Evolutionary conservation across 148 eudicot genomes (phyloP), one percentile per base, ranked within the genome.

Genomic region (Amaranthus cruentus): DNA sequence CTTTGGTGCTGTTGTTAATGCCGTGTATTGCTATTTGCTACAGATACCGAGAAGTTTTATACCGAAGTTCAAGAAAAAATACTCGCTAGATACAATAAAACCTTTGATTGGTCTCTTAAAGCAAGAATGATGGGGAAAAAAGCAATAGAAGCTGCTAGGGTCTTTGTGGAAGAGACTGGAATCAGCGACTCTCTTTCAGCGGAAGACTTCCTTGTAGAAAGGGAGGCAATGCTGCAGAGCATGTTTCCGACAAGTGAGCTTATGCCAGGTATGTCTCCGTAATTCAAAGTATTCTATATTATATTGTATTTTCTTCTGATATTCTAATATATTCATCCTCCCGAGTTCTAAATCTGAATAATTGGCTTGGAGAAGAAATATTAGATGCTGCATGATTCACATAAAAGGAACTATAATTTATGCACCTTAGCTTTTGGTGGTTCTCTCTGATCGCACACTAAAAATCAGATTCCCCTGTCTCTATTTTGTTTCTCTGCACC

Each of bases 121-220:
- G 87, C 98, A 47, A 95, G 87, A 81, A 91, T 95, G 98, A 95
- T 95, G 98, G 98, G 98, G 52, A 95, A 71, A 80, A 95, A 95
- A 81, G 96, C 98, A 56, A 81, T 91, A 69, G 98, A 95, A 86
- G 90, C 97, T 79, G 98, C 98, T 67, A 85, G 78, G 69, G 75
- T 95, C 71, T 95, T 95, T 86, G 96, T 95, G 47, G 92, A 91
- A 83, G 96, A 91, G 81, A 86, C 88, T 61, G 97, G 97, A 79
- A 87, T 95, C 7, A 83, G 92, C 46, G 93, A 88, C 47, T 86
- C 84, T 67, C 89, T 95, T 73, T 83, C 96, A 61, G 92, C 97
- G 28, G 98, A 91, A 77, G 97, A 87, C 77, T 95, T 95, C 83
- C 88, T 91, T 69, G 82, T 81, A 3, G 92, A 95, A 80, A 87